These are phyloP conservation scores for Thecaphora thlaspeos DNA, from an alignment of 1,284 basidiomycete genomes.

Conservation along the genomic window DNA sequence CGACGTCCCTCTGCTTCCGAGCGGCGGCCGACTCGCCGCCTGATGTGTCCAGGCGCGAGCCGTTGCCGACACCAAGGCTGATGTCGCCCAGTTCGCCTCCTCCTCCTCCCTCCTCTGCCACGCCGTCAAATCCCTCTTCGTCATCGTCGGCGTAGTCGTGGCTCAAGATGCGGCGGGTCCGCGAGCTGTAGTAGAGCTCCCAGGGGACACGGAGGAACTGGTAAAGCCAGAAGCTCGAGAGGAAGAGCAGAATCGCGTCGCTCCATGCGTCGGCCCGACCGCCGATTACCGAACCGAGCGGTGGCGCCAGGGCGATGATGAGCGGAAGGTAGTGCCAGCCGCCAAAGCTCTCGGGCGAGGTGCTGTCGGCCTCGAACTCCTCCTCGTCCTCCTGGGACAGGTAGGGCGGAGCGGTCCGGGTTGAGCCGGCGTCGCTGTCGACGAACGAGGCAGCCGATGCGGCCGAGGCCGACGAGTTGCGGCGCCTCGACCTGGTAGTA, in stretches of 20 bases:
- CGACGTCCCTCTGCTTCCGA: conserved; percentile 3
- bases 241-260: conserved; percentile 57
- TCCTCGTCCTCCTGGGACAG: conserved; percentile 40
- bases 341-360: conserved; percentile 25
- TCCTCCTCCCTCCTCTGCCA: too few species aligned
- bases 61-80: conserved; percentile 19
- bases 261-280: conserved; percentile 58
- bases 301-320: conserved; percentile 42
- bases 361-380: conserved; percentile 66
- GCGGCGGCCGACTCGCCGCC: too few species aligned
- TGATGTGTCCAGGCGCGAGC: too few species aligned
- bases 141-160: conserved; percentile 35
- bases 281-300: conserved; percentile 43
- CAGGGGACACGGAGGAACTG: conserved; percentile 45
- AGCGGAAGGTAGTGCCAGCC: conserved; percentile 51
- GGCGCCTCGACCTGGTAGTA: background rate
- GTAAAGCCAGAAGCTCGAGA: conserved; percentile 57
- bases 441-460: background rate
- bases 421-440: background rate
- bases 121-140: background rate
- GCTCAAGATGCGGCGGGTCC: conserved; percentile 46
- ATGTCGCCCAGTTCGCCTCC: conserved; percentile 7
- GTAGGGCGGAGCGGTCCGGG: conserved; percentile 64
- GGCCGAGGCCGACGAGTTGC: background rate
- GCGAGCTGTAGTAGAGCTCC: conserved; percentile 29